Evolutionary conservation across 352 stramenopile species (phyloP).

Genomic region (Globisporangium paroecandrum): DNA sequence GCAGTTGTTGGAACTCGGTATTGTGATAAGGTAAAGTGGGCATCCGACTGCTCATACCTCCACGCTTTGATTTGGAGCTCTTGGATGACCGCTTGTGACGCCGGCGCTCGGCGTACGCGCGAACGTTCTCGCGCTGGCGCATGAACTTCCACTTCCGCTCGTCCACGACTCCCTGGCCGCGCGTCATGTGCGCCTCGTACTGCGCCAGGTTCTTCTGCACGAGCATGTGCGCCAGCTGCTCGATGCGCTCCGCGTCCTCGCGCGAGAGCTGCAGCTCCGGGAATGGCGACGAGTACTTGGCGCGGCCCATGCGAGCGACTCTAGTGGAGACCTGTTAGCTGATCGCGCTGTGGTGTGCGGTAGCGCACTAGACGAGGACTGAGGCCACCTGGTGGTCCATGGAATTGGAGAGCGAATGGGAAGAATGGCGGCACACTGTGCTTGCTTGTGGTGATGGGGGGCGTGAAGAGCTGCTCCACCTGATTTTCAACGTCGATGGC

Average conservation of each 20-base stretch:
- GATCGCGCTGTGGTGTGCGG: not conserved
- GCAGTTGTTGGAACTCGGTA: not conserved
- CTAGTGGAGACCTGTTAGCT: not conserved
- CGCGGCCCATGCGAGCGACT: not conserved
- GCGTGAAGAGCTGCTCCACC: not conserved
- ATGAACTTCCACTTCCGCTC: constrained; percentile 38
- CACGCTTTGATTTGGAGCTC: not conserved
- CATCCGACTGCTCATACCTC: not conserved
- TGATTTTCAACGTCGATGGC: not conserved
- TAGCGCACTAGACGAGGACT: not conserved
- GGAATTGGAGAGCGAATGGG: not conserved
- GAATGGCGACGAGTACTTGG: constrained; percentile 29
- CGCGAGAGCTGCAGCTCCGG: constrained; percentile 21
- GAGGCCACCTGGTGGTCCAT: not conserved
- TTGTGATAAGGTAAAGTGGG: not conserved
- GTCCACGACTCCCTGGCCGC: constrained; percentile 22
- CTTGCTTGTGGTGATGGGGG: not conserved
- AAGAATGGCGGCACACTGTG: not conserved
- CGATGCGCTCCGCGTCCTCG: constrained; percentile 24
- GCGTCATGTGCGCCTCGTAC: constrained; percentile 29
- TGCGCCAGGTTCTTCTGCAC: constrained; percentile 26
- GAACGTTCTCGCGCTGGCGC: constrained; percentile 32
- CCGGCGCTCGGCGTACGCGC: constrained; percentile 24
- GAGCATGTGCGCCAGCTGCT: constrained; percentile 29
- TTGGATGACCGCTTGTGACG: not conserved